These are phyloP conservation scores for Chaetomiaceae sp. DNA, from an alignment of 2,329 filamentous ascomycete species.

Conservation along the genomic window DNA sequence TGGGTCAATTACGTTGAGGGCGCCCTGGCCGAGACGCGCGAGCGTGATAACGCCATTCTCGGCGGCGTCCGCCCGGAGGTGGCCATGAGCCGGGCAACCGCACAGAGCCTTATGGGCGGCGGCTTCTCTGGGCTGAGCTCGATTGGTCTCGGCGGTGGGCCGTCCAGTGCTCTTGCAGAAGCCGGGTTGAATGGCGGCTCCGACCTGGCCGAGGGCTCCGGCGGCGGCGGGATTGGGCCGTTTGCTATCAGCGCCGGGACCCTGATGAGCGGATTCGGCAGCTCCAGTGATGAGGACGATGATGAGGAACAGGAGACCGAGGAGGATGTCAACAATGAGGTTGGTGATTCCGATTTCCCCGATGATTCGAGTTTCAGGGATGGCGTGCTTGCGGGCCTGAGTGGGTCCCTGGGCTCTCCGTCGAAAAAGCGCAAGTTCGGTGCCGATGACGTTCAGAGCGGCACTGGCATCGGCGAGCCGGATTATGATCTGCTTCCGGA, in stretches of 20 bases:
- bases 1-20: conserved; percentile 97
- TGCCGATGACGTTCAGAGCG: conserved; percentile 4
- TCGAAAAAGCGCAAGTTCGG: too few relatives aligned
- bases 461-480: neutral
- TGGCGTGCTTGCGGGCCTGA: neutral
- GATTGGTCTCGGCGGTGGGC: conserved; percentile 34
- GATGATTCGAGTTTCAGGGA: neutral
- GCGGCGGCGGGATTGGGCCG: conserved; percentile 62
- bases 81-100: conserved; percentile 66
- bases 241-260: conserved; percentile 71
- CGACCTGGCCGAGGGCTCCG: conserved; percentile 60
- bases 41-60: conserved; percentile 96
- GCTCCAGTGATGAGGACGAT: conserved; percentile 92
- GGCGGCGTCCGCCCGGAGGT: conserved; percentile 92
- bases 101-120: conserved; percentile 44
- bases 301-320: conserved; percentile 87
- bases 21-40: conserved; percentile 84
- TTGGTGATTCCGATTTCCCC: conserved; percentile 40
- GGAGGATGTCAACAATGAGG: conserved; percentile 66
- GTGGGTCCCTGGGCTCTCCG: neutral
- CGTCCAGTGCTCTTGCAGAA: conserved; percentile 68
- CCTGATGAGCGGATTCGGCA: conserved; percentile 85
- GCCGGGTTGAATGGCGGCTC: conserved; percentile 75
- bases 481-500: neutral
- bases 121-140: conserved; percentile 45